Percentiles rank a stretch among this genome's conserved stretches.
Evolutionary conservation across 148 eudicot species (phyloP).

Genomic region (Drosera capensis): DNA sequence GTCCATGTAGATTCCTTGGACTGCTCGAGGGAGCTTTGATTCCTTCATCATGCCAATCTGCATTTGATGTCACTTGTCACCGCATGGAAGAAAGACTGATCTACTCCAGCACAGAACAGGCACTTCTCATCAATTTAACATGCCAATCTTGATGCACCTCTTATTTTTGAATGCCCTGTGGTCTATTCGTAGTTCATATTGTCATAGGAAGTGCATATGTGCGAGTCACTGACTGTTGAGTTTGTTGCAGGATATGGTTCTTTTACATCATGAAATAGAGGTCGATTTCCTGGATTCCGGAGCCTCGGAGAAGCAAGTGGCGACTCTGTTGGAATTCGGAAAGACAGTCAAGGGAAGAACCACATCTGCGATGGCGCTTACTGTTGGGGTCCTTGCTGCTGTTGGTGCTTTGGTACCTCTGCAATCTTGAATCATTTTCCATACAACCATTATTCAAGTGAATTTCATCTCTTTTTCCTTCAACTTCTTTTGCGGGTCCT

Average conservation of each 20-base stretch:
- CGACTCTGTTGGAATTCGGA: conserved; percentile 78
- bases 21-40: conserved; percentile 40
- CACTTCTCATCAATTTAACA: conserved; percentile 5
- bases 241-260: conserved; percentile 70
- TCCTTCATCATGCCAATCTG: conserved; percentile 57
- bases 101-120: conserved; percentile 70
- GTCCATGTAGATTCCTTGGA: conserved; percentile 62
- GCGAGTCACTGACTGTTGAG: neutral
- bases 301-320: conserved; percentile 42
- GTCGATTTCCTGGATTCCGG: conserved; percentile 44
- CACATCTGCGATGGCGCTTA: conserved; percentile 79
- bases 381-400: conserved; percentile 91
- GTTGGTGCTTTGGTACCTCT: conserved; percentile 79
- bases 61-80: conserved; percentile 73
- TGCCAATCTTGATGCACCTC: neutral
- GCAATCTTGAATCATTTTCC: neutral
- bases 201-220: neutral
- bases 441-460: too few species aligned
- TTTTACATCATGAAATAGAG: conserved; percentile 85
- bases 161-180: neutral
- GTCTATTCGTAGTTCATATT: conserved; percentile 1
- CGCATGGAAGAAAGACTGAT: conserved; percentile 82
- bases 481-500: neutral
- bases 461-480: neutral
- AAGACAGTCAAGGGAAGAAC: conserved; percentile 44